Evolutionary conservation across 257 asterid genomes (phyloP).

Genomic region (Oldenlandia corymbosa): DNA sequence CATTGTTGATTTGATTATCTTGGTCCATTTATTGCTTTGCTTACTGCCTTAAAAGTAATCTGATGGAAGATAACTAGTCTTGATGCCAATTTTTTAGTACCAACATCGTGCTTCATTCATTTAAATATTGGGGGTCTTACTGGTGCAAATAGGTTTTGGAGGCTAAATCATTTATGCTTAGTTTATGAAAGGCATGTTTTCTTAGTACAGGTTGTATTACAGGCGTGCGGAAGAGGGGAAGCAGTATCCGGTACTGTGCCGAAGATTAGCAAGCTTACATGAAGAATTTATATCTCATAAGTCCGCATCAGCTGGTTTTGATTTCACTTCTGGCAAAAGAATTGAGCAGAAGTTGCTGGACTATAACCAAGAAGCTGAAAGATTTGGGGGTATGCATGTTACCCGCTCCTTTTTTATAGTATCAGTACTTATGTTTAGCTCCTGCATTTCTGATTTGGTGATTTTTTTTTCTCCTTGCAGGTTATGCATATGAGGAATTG

Average conservation of each 20-base stretch:
- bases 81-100: background rate
- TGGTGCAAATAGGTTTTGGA: slow-evolving; percentile 7
- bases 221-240: slow-evolving; percentile 92
- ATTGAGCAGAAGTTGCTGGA: slow-evolving; percentile 91
- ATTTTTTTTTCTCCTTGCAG: slow-evolving; percentile 36
- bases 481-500: slow-evolving; percentile 83
- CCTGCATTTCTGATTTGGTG: background rate
- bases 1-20: background rate
- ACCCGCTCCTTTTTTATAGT: slow-evolving; percentile 2
- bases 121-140: background rate
- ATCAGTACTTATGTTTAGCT: background rate
- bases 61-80: background rate
- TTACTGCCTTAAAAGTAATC: no score
- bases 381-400: slow-evolving; percentile 59
- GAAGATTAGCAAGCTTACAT: slow-evolving; percentile 75
- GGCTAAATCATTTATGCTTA: slow-evolving; percentile 15
- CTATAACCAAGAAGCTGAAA: slow-evolving; percentile 90
- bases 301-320: slow-evolving; percentile 93
- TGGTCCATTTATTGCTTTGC: no score
- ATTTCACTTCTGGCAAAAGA: slow-evolving; percentile 79
- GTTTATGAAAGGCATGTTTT: slow-evolving; percentile 17
- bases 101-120: background rate
- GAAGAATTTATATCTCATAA: slow-evolving; percentile 76
- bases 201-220: slow-evolving; percentile 70
- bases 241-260: slow-evolving; percentile 74